Evolutionary conservation across 306 rosid species (phyloP).

Genomic region (Dryas alaskensis): DNA sequence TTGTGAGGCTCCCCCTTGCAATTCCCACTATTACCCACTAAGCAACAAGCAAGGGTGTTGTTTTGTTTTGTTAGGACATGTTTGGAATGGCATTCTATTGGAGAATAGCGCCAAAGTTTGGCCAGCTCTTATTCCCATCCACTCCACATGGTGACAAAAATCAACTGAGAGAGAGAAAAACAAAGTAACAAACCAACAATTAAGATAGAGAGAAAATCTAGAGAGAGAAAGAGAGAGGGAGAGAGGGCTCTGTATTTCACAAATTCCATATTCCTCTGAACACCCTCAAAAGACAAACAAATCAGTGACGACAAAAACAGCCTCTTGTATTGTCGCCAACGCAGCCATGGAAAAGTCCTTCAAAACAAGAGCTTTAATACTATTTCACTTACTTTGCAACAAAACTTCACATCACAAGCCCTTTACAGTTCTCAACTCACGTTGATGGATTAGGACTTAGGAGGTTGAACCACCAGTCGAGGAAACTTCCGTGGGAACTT

Average conservation of each 20-base stretch:
- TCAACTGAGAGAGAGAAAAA: slow-evolving; percentile 22
- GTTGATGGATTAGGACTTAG: slow-evolving; percentile 10
- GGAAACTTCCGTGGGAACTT: slow-evolving; percentile 9
- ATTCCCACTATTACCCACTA: slow-evolving; percentile 41
- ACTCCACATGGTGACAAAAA: slow-evolving; percentile 32
- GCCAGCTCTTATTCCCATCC: slow-evolving; percentile 58
- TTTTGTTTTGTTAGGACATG: slow-evolving; percentile 42
- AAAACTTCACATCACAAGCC: slow-evolving; percentile 16
- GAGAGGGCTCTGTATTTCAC: slow-evolving; percentile 22
- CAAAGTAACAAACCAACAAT: slow-evolving; percentile 22
- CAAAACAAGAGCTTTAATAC: slow-evolving; percentile 27
- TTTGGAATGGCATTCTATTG: slow-evolving; percentile 33
- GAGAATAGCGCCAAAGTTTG: slow-evolving; percentile 28
- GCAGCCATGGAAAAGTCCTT: slow-evolving; percentile 33
- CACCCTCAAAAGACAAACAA: slow-evolving; percentile 28
- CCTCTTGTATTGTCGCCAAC: slow-evolving; percentile 35
- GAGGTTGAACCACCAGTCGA: background rate
- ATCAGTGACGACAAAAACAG: slow-evolving; percentile 42
- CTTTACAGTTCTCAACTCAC: slow-evolving; percentile 10
- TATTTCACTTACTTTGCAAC: slow-evolving; percentile 20
- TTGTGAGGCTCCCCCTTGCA: slow-evolving; percentile 22
- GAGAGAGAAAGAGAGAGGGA: slow-evolving; percentile 7
- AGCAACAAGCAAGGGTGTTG: slow-evolving; percentile 36
- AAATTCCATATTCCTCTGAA: slow-evolving; percentile 44
- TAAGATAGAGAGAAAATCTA: slow-evolving; percentile 14